phyloP scores from a whole-genome alignment of 2,329 filamentous ascomycete species.

The Cucurbitaria berberidis region DNA sequence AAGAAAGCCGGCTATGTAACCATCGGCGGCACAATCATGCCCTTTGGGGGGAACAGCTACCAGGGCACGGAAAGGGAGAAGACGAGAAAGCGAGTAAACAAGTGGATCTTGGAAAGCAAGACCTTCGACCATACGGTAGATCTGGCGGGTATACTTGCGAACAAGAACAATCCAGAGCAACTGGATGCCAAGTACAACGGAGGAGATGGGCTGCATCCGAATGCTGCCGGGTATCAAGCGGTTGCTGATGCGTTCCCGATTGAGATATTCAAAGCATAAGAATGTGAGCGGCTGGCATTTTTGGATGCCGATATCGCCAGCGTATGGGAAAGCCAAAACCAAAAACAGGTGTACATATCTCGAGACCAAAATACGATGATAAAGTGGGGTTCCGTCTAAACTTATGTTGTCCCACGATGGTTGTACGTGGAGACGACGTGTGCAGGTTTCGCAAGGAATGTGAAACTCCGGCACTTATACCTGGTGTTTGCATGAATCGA shows the following conservation, averaged over 20 bases:
- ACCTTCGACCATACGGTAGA: constrained; percentile 67
- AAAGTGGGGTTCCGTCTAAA: background rate
- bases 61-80: constrained; percentile 58
- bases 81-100: constrained; percentile 64
- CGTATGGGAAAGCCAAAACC: background rate
- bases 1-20: constrained; percentile 50
- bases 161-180: constrained; percentile 54
- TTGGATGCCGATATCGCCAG: background rate
- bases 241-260: constrained; percentile 66
- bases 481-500: too few relatives aligned
- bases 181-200: constrained; percentile 61
- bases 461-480: background rate
- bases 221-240: constrained; percentile 63
- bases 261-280: constrained; percentile 53
- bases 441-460: background rate
- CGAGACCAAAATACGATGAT: background rate
- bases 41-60: constrained; percentile 58
- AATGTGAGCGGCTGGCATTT: background rate
- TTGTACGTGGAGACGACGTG: background rate
- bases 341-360: background rate
- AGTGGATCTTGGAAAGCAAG: constrained; percentile 64
- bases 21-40: constrained; percentile 70
- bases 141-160: constrained; percentile 64
- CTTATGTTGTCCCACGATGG: background rate
- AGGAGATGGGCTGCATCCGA: constrained; percentile 70